Conservation (phyloP, 108 stramenopile genomes). For the Asterionellopsis glacialis region DNA sequence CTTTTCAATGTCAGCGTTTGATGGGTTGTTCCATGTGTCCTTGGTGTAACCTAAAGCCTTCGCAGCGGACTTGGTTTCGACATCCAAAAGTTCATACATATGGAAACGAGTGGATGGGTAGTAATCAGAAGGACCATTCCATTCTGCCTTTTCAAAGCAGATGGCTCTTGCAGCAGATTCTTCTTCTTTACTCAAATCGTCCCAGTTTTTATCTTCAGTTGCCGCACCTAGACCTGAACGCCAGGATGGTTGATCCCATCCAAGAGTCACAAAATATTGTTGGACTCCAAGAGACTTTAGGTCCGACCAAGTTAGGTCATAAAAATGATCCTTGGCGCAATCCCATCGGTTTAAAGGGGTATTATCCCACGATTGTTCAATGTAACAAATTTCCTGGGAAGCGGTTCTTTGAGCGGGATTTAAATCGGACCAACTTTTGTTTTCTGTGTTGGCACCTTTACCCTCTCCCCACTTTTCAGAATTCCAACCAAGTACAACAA, state of each 20-base stretch:
- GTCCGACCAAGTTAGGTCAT: conserved; percentile 19
- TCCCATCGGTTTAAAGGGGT: conserved; percentile 27
- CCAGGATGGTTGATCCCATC: conserved; percentile 32
- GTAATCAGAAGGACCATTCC: too few relatives aligned
- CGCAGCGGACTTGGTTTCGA: too few relatives aligned
- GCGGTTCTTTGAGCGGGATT: background rate
- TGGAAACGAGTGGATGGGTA: too few relatives aligned
- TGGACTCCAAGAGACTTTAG: conserved; percentile 2
- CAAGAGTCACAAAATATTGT: background rate
- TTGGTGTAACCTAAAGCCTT: background rate
- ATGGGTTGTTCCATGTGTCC: conserved; percentile 11
- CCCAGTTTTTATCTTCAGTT: background rate
- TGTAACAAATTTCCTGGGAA: background rate
- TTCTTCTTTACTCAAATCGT: too few relatives aligned
- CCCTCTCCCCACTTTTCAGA: too few relatives aligned
- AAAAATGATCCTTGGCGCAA: conserved; percentile 45
- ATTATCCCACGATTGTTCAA: background rate
- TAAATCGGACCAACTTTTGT: background rate
- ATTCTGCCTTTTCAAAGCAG: too few relatives aligned
- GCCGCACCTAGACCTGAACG: conserved; percentile 1
- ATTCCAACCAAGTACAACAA: background rate
- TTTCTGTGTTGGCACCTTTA: background rate
- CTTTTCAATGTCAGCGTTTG: background rate
- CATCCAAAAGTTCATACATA: too few relatives aligned
- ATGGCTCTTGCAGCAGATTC: too few relatives aligned